Evolutionary conservation across 1,139 yeast genomes (phyloP).

Genomic region (Candida sp.): DNA sequence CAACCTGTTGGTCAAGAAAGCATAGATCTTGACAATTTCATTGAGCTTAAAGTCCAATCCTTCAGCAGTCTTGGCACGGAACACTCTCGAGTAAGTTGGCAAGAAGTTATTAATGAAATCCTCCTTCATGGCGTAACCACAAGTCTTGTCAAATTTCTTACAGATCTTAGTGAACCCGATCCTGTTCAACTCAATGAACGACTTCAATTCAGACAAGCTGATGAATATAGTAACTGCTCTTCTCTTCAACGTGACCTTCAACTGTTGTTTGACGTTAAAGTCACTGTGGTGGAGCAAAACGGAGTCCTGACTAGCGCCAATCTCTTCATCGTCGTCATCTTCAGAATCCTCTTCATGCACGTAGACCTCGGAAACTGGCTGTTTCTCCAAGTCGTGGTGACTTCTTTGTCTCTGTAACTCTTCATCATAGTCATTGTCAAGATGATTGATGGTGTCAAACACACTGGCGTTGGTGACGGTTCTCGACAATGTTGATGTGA

Average conservation of each 20-base stretch:
- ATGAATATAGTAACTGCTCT: constrained; percentile 72
- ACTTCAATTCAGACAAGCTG: constrained; percentile 79
- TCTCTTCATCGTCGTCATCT: constrained; percentile 48
- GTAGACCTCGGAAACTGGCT: constrained; percentile 20
- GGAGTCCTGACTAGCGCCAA: constrained; percentile 33
- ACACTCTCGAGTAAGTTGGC: constrained; percentile 47
- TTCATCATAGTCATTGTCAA: constrained; percentile 18
- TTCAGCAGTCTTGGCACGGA: constrained; percentile 44
- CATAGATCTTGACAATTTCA: constrained; percentile 54
- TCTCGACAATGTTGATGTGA: constrained; percentile 29
- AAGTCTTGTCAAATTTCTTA: constrained; percentile 88
- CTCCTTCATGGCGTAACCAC: constrained; percentile 61
- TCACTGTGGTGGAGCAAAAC: constrained; percentile 50
- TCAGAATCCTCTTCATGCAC: constrained; percentile 35
- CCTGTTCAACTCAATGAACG: constrained; percentile 79
- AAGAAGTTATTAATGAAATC: constrained; percentile 53
- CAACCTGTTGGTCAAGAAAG: constrained; percentile 40
- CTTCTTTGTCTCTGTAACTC: constrained; percentile 1
- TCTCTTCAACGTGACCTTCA: constrained; percentile 70
- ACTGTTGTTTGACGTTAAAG: constrained; percentile 53
- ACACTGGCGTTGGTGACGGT: constrained; percentile 33
- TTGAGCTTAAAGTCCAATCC: constrained; percentile 49
- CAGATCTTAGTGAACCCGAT: constrained; percentile 90
- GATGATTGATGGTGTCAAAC: constrained; percentile 30
- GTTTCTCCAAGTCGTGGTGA: constrained; percentile 21